Evolutionary conservation across 192 early-diverging fungal genomes (phyloP).

Genomic region (Coemansia sp.): DNA sequence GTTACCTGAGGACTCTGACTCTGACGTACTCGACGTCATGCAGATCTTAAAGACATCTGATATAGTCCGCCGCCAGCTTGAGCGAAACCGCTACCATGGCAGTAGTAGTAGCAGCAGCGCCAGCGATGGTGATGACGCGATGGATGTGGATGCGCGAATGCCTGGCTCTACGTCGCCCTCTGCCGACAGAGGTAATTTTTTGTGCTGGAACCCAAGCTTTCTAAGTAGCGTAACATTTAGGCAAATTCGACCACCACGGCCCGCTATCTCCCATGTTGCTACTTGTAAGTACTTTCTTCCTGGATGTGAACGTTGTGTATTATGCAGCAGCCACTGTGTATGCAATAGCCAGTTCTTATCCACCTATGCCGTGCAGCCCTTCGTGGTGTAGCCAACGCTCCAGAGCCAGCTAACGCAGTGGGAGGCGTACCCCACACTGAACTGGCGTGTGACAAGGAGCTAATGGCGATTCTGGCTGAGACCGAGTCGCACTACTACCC

Average conservation of each 20-base stretch:
- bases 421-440: neutral
- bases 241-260: neutral
- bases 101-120: neutral
- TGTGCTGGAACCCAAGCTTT: constrained; percentile 17
- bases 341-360: neutral
- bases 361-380: neutral
- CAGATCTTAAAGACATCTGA: constrained; percentile 21
- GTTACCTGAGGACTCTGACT: constrained; percentile 4
- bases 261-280: neutral
- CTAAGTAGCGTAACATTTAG: neutral
- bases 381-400: neutral
- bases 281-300: neutral
- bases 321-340: neutral
- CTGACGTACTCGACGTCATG: constrained; percentile 13
- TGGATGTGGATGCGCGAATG: neutral
- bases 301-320: too few relatives aligned
- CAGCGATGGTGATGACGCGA: neutral
- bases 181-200: neutral
- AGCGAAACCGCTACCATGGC: neutral
- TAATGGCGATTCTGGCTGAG: constrained; percentile 4
- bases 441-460: neutral
- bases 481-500: constrained; percentile 25
- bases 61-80: constrained; percentile 5
- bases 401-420: neutral
- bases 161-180: neutral